Evolutionary conservation across 768 basidiomycete genomes (phyloP).

Genomic region (Piloderma croceum): DNA sequence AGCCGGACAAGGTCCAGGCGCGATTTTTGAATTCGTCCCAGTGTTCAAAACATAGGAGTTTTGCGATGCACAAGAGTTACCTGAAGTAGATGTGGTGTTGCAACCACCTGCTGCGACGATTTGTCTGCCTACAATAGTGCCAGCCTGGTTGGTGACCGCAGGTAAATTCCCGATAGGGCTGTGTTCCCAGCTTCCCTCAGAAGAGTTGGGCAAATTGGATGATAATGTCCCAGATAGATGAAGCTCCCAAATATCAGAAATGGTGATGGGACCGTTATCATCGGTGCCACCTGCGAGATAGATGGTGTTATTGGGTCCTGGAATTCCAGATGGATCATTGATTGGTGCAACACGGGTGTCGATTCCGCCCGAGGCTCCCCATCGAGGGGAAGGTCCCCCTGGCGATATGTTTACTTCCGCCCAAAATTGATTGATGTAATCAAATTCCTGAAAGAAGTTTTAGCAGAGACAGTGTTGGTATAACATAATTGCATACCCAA

Average conservation of each 20-base stretch:
- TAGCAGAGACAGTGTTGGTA: constrained; percentile 6
- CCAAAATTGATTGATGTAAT: constrained; percentile 77
- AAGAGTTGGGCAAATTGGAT: constrained; percentile 51
- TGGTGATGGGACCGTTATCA: constrained; percentile 35
- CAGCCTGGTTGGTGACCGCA: constrained; percentile 44
- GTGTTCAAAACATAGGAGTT: constrained; percentile 50
- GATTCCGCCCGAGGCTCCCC: constrained; percentile 70
- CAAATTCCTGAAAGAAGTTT: constrained; percentile 54
- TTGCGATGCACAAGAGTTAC: constrained; percentile 51
- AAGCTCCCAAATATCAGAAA: constrained; percentile 70
- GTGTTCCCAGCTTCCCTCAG: constrained; percentile 56
- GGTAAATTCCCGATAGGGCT: constrained; percentile 37
- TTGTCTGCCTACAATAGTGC: constrained; percentile 48
- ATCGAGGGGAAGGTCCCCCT: constrained; percentile 55
- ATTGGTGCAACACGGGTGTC: constrained; percentile 46
- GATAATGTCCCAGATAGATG: constrained; percentile 66
- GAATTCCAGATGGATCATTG: constrained; percentile 35
- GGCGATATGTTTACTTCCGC: constrained; percentile 47
- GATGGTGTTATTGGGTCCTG: constrained; percentile 65
- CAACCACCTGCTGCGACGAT: constrained; percentile 63
- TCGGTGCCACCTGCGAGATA: constrained; percentile 70
- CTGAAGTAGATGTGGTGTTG: constrained; percentile 32
- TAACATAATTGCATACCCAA: constrained; percentile 50
- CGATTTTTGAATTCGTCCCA: constrained; percentile 28
- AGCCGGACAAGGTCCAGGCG: constrained; percentile 53